Percentiles rank a stretch among this genome's conserved stretches.
Evolutionary conservation across 2,329 filamentous ascomycete genomes (phyloP).

Genomic region (Paecilomyces dactylethromorphus): DNA sequence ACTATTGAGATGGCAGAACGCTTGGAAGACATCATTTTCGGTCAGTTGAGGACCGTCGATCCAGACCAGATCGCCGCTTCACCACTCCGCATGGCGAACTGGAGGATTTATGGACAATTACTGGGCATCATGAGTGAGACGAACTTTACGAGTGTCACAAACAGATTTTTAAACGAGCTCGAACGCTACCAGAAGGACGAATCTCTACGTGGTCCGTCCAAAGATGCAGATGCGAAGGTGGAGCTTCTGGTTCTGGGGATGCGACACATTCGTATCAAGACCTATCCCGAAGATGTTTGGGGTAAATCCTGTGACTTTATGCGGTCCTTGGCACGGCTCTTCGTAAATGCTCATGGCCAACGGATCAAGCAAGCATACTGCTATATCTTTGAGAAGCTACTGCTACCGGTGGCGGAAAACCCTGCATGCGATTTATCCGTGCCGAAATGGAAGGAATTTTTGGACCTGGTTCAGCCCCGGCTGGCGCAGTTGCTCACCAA

Average conservation of each 20-base stretch:
- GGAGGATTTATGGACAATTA: constrained; percentile 87
- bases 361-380: constrained; percentile 92
- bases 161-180: constrained; percentile 74
- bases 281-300: constrained; percentile 69
- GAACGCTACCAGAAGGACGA: constrained; percentile 72
- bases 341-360: constrained; percentile 77
- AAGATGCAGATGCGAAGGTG: constrained; percentile 71
- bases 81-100: constrained; percentile 83
- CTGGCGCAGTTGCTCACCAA: constrained; percentile 82
- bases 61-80: constrained; percentile 66
- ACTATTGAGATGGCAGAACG: constrained; percentile 90
- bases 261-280: constrained; percentile 76
- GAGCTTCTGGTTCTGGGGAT: constrained; percentile 86
- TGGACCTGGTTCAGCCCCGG: constrained; percentile 70
- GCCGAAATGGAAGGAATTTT: constrained; percentile 79
- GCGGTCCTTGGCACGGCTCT: constrained; percentile 71
- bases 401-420: constrained; percentile 79
- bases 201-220: constrained; percentile 34
- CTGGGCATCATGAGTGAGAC: constrained; percentile 94
- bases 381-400: constrained; percentile 76
- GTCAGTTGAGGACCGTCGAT: constrained; percentile 85
- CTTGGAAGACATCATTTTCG: constrained; percentile 90
- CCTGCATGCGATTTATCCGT: constrained; percentile 70
- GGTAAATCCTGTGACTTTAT: constrained; percentile 85
- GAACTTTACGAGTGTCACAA: constrained; percentile 78